Conservation (phyloP, 164 flowering plant species). For the Nelumbo lutea region DNA sequence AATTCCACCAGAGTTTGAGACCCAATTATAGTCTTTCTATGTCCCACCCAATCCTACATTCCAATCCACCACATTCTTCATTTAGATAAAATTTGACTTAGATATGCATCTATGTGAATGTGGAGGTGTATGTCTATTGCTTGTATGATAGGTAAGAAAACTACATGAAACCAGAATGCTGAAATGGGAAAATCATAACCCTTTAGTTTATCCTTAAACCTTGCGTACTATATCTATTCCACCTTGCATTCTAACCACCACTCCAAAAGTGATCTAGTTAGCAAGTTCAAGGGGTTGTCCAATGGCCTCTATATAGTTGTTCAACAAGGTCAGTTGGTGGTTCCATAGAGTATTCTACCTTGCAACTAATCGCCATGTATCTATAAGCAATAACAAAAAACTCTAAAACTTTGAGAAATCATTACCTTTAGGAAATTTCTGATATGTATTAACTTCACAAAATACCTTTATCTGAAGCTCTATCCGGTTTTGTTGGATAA, state of each 20-base stretch:
- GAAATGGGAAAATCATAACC: constrained; percentile 61
- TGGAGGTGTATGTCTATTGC: too few relatives aligned
- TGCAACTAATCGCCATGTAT: constrained; percentile 44
- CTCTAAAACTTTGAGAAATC: not conserved
- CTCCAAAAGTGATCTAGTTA: constrained; percentile 78
- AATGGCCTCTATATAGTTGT: constrained; percentile 49
- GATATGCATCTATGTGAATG: too few relatives aligned
- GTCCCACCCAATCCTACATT: constrained; percentile 84
- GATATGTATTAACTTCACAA: not conserved
- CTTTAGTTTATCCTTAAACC: constrained; percentile 51
- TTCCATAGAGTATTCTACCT: constrained; percentile 67
- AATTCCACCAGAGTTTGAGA: constrained; percentile 93
- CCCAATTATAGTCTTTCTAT: constrained; percentile 69
- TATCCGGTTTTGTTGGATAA: constrained; percentile 56
- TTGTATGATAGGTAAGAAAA: not conserved
- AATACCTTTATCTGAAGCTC: constrained; percentile 77
- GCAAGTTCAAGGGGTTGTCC: constrained; percentile 81
- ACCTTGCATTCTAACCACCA: constrained; percentile 85
- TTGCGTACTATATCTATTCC: constrained; percentile 58
- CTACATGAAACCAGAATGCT: constrained; percentile 91
- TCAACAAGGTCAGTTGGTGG: constrained; percentile 71
- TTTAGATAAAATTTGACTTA: too few relatives aligned
- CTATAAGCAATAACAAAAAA: constrained; percentile 34
- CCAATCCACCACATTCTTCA: not conserved
- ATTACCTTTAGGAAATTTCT: not conserved